Conservation (phyloP, 2,329 filamentous ascomycete genomes). For the Blumeria graminis region DNA sequence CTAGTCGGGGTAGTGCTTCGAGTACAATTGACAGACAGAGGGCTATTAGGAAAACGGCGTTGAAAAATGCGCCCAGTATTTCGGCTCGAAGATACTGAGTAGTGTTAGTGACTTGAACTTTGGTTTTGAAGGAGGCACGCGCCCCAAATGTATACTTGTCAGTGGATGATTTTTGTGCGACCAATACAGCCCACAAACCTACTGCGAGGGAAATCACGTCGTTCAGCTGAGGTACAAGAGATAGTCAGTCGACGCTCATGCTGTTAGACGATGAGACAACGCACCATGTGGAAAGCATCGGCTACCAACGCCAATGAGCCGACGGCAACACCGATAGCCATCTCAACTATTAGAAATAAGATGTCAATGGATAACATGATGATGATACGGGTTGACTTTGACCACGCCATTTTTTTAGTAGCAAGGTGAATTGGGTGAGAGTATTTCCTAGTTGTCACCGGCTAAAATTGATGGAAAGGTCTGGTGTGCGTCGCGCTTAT, state of each 20-base stretch:
- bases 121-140: constrained; percentile 16
- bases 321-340: constrained; percentile 65
- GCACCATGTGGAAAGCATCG: constrained; percentile 93
- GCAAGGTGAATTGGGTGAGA: too few species aligned
- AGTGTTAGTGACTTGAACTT: constrained; percentile 8
- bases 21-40: constrained; percentile 91
- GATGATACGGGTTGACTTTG: constrained; percentile 77
- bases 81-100: constrained; percentile 81
- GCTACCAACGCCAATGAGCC: constrained; percentile 84
- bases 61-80: constrained; percentile 86
- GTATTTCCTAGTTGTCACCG: too few species aligned
- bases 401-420: constrained; percentile 44
- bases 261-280: constrained; percentile 7
- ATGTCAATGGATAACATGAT: constrained; percentile 81
- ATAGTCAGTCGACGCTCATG: constrained; percentile 4
- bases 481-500: too few species aligned
- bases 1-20: constrained; percentile 75
- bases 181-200: constrained; percentile 83
- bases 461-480: too few species aligned
- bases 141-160: constrained; percentile 91
- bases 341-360: constrained; percentile 72
- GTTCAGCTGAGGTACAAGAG: constrained; percentile 40
- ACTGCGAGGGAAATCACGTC: constrained; percentile 88
- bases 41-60: constrained; percentile 91
- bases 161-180: constrained; percentile 61